Evolutionary conservation across 2,329 filamentous ascomycete species (phyloP).

Genomic region (Alternaria gaisen): DNA sequence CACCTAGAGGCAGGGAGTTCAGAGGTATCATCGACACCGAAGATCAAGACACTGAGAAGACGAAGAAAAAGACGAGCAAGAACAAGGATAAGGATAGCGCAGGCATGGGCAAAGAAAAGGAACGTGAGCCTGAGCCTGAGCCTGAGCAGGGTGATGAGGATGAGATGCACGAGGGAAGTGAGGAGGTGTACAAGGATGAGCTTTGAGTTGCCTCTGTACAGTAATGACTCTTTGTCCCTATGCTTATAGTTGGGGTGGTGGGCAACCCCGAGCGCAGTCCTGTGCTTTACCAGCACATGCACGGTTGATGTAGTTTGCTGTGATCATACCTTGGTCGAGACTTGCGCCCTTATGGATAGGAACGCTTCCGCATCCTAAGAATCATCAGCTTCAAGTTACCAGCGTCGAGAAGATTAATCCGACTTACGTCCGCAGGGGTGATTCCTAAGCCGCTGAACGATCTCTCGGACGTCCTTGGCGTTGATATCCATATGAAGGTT

Average conservation of each 20-base stretch:
- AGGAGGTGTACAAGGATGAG: conserved; percentile 55
- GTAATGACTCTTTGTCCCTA: not conserved
- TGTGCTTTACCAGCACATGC: not conserved
- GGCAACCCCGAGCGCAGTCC: not conserved
- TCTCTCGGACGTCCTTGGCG: not conserved
- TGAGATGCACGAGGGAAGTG: conserved; percentile 46
- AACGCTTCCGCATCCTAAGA: conserved; percentile 1
- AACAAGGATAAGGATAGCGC: conserved; percentile 40
- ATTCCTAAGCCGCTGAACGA: not conserved
- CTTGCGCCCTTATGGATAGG: not conserved
- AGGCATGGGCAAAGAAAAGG: conserved; percentile 52
- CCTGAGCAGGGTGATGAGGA: conserved; percentile 32
- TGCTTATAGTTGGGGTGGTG: not conserved
- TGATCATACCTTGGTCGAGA: not conserved
- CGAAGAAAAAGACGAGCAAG: conserved; percentile 29
- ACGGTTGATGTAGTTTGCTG: not conserved
- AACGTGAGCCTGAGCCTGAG: conserved; percentile 33
- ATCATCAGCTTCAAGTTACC: not conserved
- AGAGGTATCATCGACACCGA: conserved; percentile 72
- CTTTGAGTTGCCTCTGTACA: conserved; percentile 19
- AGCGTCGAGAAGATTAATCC: not conserved
- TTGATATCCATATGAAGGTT: not conserved
- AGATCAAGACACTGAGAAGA: conserved; percentile 59
- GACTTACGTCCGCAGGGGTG: not conserved
- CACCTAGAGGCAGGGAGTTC: conserved; percentile 71